These are phyloP conservation scores for Cordyceps javanica DNA, from an alignment of 2,329 filamentous ascomycete species.

Conservation along the genomic window DNA sequence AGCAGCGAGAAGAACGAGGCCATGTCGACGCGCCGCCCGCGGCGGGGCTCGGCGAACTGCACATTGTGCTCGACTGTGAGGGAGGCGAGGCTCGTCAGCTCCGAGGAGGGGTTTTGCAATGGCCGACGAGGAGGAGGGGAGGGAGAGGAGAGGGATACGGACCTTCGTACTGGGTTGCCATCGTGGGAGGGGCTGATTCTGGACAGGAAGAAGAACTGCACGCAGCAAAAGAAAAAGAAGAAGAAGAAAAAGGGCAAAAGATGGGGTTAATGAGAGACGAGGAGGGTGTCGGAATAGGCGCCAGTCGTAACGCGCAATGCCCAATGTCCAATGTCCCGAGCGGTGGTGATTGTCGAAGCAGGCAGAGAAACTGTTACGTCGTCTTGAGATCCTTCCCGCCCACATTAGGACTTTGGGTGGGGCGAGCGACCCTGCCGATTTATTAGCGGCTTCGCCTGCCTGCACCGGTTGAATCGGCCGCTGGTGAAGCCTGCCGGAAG, in stretches of 20 bases:
- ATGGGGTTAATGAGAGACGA: not conserved
- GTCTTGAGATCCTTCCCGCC: not conserved
- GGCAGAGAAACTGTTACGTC: constrained; percentile 13
- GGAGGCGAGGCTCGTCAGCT: not conserved
- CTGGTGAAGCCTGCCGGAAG: too few species aligned
- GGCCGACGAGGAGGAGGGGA: too few species aligned
- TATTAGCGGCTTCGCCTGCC: too few species aligned
- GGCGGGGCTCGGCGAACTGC: constrained; percentile 34
- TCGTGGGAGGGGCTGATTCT: too few species aligned
- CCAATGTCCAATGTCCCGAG: too few species aligned
- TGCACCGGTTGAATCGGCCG: not conserved
- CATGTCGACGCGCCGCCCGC: constrained; percentile 55
- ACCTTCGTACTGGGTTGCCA: constrained; percentile 56
- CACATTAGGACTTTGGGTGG: not conserved
- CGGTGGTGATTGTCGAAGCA: not conserved
- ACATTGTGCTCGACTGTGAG: constrained; percentile 60
- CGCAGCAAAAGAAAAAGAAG: not conserved
- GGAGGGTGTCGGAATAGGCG: not conserved
- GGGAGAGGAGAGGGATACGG: constrained; percentile 14
- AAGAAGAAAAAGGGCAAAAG: not conserved
- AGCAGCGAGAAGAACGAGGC: constrained; percentile 55
- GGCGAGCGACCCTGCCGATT: not conserved
- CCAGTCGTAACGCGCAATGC: constrained; percentile 8
- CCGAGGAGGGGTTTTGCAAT: not conserved
- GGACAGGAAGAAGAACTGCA: not conserved